phyloP scores from a whole-genome alignment of 2,329 filamentous ascomycete species.

The Paramyrothecium sp. region DNA sequence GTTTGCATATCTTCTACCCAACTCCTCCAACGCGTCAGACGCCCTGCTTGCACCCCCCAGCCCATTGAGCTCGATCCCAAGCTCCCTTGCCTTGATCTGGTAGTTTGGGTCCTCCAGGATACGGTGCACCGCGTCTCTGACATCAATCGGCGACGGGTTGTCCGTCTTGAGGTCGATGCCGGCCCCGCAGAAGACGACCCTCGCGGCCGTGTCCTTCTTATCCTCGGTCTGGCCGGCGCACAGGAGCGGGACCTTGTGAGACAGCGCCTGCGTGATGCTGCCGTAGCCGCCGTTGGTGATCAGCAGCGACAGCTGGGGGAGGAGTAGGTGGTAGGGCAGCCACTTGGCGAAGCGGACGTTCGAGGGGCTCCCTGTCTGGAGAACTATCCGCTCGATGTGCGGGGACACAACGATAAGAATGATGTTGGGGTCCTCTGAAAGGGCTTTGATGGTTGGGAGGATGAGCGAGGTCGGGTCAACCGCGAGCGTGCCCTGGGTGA shows the following conservation, averaged over 20 bases:
- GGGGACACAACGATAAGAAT: slow-evolving; percentile 32
- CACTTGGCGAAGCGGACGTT: slow-evolving; percentile 30
- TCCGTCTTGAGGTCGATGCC: slow-evolving; percentile 35
- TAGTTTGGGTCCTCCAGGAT: slow-evolving; percentile 22
- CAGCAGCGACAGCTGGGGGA: slow-evolving; percentile 29
- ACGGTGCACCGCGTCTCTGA: slow-evolving; percentile 19
- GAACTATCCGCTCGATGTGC: slow-evolving; percentile 21
- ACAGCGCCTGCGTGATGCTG: slow-evolving; percentile 33
- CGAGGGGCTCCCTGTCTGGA: slow-evolving; percentile 11
- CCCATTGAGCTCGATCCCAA: slow-evolving; percentile 23
- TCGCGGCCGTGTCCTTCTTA: slow-evolving; percentile 33
- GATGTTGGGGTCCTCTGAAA: slow-evolving; percentile 21
- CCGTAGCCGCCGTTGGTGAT: slow-evolving; percentile 37
- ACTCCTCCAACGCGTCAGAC: slow-evolving; percentile 12
- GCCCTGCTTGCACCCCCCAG: slow-evolving; percentile 23
- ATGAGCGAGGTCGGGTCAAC: slow-evolving; percentile 34
- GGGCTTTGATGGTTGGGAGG: slow-evolving; percentile 32
- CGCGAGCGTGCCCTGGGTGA: slow-evolving; percentile 36
- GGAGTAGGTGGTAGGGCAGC: slow-evolving; percentile 33
- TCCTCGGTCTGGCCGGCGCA: slow-evolving; percentile 35
- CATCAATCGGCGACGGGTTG: slow-evolving; percentile 21
- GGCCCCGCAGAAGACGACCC: slow-evolving; percentile 26
- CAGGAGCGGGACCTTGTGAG: slow-evolving; percentile 30
- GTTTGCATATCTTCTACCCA: neutral
- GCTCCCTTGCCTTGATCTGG: slow-evolving; percentile 13